phyloP scores from a whole-genome alignment of 768 basidiomycete species.

The Trametes elegans region DNA sequence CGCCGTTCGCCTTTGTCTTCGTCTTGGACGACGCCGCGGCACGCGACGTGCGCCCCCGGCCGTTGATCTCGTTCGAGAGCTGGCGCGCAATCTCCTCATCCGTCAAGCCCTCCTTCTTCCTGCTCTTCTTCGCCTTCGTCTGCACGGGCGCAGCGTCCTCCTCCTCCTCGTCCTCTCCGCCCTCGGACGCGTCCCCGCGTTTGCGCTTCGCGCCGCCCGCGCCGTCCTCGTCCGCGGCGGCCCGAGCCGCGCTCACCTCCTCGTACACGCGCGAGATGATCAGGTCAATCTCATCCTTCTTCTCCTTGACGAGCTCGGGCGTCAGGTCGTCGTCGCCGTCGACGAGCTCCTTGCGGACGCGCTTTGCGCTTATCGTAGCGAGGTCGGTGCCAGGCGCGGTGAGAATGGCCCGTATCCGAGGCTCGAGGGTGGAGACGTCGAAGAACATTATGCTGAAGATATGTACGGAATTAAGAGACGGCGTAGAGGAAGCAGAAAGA shows the following conservation, averaged over 20 bases:
- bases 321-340: conserved; percentile 54
- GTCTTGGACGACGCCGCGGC: conserved; percentile 23
- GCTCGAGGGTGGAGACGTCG: conserved; percentile 48
- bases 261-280: conserved; percentile 69
- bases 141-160: conserved; percentile 15
- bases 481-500: not conserved
- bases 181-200: conserved; percentile 22
- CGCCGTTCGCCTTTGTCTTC: conserved; percentile 31
- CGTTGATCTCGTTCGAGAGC: conserved; percentile 44
- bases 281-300: conserved; percentile 66
- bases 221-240: conserved; percentile 22
- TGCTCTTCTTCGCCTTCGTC: conserved; percentile 24
- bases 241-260: conserved; percentile 40
- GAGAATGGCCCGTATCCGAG: conserved; percentile 66
- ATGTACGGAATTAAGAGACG: conserved; percentile 14
- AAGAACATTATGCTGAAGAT: conserved; percentile 4
- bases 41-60: conserved; percentile 32
- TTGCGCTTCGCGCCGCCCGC: conserved; percentile 20
- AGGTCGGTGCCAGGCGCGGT: conserved; percentile 77
- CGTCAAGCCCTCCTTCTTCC: conserved; percentile 27
- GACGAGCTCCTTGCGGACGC: conserved; percentile 74
- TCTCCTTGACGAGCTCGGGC: conserved; percentile 57
- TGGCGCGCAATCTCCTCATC: conserved; percentile 46
- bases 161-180: too few species aligned
- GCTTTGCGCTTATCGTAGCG: conserved; percentile 80